Evolutionary conservation across 371 early-diverging fungal species (phyloP), one percentile per base, ranked within the genome.

Genomic region (Rhizomucor miehei): DNA sequence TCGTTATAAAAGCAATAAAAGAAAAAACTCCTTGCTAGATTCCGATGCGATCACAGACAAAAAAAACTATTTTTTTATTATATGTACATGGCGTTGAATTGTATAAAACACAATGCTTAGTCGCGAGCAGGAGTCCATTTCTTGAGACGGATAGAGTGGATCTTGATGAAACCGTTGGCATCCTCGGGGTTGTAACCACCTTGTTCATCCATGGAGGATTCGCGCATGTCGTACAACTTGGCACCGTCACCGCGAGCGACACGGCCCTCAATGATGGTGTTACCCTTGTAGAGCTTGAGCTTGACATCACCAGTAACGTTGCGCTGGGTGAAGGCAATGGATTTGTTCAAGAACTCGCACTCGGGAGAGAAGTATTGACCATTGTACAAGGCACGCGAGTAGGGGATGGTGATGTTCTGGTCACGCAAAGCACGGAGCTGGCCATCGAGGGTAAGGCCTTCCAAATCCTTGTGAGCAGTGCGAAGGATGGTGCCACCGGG

Each of bases 291-390:
- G 25, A 98, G 84, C 84, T 95, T 93, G 61, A 96, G 78, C 56
- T 89, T 87, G 38, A 96, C 97, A 60, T 87, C 82, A 59, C 98
- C 98, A 61, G 88, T 87, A 60, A 97, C 94, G 48, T 80, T 80
- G 61, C 79, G 68, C 75, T 97, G 98, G 29, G 92, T 87, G 54
- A 86, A 82, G 8, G 76, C 82, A 44, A 97, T 86, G 37, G 89
- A 82, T 50, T 90, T 75, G 71, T 80, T 81, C 65, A 96, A 72
- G 71, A 92, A 87, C 51, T 94, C 92, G 51, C 94, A 89, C 76
- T 98, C 98, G 45, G 96, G 92, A 47, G 96, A 92, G 80, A 90
- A 95, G 89, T 95, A 96, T 65, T 89, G 81, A 29, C 97, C 98
- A 59, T 98, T 97, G 86, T 97, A 98, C 36, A 92, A 80, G 48